Evolutionary conservation across 768 basidiomycete species (phyloP).

Genomic region (Russula olivacea): DNA sequence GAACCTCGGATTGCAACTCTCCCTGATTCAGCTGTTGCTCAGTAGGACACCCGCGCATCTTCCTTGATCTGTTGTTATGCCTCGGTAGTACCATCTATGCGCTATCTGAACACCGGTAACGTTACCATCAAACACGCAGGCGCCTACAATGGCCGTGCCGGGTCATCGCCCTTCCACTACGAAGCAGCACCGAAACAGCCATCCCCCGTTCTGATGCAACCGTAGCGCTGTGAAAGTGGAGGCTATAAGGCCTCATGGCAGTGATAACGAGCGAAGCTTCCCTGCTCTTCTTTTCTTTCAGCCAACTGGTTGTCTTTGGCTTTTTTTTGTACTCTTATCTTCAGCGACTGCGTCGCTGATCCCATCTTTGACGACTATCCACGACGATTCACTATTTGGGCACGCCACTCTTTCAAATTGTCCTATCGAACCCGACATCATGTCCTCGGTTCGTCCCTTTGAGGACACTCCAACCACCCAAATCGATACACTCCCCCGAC

Average conservation of each 20-base stretch:
- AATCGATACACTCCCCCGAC: not conserved
- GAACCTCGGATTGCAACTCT: not conserved
- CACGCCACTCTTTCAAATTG: not conserved
- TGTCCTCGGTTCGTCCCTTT: not conserved
- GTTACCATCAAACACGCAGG: not conserved
- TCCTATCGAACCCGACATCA: not conserved
- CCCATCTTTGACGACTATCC: not conserved
- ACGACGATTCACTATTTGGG: not conserved
- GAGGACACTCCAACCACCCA: not conserved
- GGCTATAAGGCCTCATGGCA: conserved; percentile 11
- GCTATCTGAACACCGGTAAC: not conserved
- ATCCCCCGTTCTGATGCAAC: conserved; percentile 1
- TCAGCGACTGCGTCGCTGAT: conserved; percentile 10
- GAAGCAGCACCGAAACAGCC: not conserved
- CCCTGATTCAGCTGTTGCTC: not conserved
- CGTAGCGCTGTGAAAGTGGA: not conserved
- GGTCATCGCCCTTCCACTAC: not conserved
- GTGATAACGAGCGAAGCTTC: not conserved
- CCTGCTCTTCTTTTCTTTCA: not conserved
- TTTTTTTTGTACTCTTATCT: not conserved
- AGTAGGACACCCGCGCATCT: not conserved
- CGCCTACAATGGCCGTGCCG: not conserved
- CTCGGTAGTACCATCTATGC: not conserved
- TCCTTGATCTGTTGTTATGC: not conserved
- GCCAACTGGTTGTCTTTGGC: not conserved